phyloP scores from a whole-genome alignment of 1,284 basidiomycete genomes.

The Neolentinus lepideus region DNA sequence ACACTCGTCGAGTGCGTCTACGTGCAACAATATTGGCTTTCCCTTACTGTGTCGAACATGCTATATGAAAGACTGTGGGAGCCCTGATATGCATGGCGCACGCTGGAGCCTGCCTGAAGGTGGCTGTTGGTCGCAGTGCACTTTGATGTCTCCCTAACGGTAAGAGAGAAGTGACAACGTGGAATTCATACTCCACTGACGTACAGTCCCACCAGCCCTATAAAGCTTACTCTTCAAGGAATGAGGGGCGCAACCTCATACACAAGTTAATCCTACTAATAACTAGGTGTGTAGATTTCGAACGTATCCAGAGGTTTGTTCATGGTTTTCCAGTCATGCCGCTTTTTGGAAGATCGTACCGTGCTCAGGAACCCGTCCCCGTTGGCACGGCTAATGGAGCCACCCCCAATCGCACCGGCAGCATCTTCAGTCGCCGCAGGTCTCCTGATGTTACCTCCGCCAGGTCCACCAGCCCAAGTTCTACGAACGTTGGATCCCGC shows the following conservation, averaged over 20 bases:
- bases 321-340: background rate
- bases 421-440: conserved; percentile 12
- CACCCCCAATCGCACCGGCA: conserved; percentile 14
- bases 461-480: background rate
- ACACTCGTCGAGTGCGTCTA: no score
- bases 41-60: no score
- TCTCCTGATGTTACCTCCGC: conserved; percentile 3
- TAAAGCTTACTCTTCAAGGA: background rate
- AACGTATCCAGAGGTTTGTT: background rate
- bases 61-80: no score
- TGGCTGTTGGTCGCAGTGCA: no score
- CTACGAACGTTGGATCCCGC: background rate
- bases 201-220: background rate
- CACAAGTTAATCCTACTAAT: background rate
- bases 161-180: background rate
- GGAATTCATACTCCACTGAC: background rate
- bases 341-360: conserved; percentile 14
- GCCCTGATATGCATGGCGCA: background rate
- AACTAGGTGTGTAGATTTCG: background rate
- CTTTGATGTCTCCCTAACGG: no score
- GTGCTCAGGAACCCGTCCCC: conserved; percentile 11
- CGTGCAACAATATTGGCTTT: no score
- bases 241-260: background rate
- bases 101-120: background rate
- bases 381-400: conserved; percentile 13